Base-by-base conservation (phyloP, 2,329 filamentous ascomycete species). In the Ophiostoma angusticollis region DNA sequence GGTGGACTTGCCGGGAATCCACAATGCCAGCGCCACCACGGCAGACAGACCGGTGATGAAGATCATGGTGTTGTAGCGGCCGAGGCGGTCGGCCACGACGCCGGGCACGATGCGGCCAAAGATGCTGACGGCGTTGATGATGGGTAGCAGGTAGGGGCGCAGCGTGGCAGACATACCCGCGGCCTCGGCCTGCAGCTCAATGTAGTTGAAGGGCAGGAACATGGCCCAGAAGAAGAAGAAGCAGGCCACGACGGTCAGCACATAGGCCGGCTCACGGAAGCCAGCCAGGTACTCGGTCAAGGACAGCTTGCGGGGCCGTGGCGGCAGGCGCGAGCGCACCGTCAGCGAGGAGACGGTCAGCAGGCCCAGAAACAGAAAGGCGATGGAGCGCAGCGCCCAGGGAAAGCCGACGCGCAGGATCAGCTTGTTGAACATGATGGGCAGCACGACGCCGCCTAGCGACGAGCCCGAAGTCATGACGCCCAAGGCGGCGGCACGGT, bases 151-250 rank as follows among this genome's bases (percentile, higher is more conserved):
- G 47, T 72, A 72, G 1, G 61, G 59, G 6, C 64, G 52, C 37
- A 71, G 49, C 2, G 46, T 49, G 13, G 56, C 37, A 12, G 57
- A 54, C 50, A 70, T 62, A 31, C 65, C 65, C 3, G 62, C 56
- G 4, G 57, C 49, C 46, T 59, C 43, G 5, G 68, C 67, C 51
- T 70, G 65, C 16, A 70, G 53, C 22, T 67, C 53, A 44, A 70
- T 60, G 50, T 69, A 72, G 51, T 65, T 70, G 53, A 71, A 70
- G 3, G 68, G 68, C 39, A 72, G 45, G 49, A 70, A 70, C 63
- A 70, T 64, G 46, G 67, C 66, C 58, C 58, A 58, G 58, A 70
- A 68, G 59, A 76, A 67, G 51, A 76, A 53, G 55, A 75, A 77
- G 38, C 62, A 58, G 18, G 54, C 67, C 3, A 55, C 14, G 22